A percentile compares a stretch with the other conserved stretches of the same genome.
Evolutionary conservation across 2,329 filamentous ascomycete genomes (phyloP).

Genomic region (Emydomyces testavorans): DNA sequence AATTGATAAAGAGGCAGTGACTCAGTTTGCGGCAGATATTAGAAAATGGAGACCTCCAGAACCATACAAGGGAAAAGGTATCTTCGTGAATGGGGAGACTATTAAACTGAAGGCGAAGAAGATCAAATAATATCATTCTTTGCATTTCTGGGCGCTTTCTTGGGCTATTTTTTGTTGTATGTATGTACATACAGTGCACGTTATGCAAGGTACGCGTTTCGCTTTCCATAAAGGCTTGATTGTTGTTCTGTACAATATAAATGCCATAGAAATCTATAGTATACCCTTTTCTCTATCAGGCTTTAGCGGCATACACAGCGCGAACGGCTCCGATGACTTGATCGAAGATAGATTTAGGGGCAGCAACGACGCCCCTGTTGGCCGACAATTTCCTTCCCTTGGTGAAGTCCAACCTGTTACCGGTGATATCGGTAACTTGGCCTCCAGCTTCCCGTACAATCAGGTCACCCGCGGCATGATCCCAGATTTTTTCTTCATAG

Average conservation of each 20-base stretch:
- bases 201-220: too few species aligned
- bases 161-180: conserved; percentile 21
- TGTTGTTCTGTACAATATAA: conserved; percentile 6
- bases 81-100: conserved; percentile 94
- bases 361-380: conserved; percentile 91
- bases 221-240: conserved; percentile 6
- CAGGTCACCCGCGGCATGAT: conserved; percentile 88
- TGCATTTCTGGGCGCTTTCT: conserved; percentile 7
- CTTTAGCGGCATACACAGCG: conserved; percentile 50
- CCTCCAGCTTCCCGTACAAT: conserved; percentile 92
- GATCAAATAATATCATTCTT: conserved; percentile 54
- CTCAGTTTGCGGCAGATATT: conserved; percentile 83
- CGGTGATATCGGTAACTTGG: conserved; percentile 76
- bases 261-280: background rate
- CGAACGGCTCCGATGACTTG: conserved; percentile 72
- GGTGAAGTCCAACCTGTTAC: conserved; percentile 75
- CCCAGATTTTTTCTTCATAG: conserved; percentile 99
- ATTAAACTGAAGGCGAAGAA: conserved; percentile 98
- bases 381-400: conserved; percentile 71
- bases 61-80: conserved; percentile 98
- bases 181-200: conserved; percentile 27
- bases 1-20: conserved; percentile 71
- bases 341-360: conserved; percentile 62
- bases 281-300: conserved; percentile 27
- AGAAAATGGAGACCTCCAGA: conserved; percentile 81